phyloP scores from a whole-genome alignment of 768 basidiomycete genomes.

The Serendipita indica region DNA sequence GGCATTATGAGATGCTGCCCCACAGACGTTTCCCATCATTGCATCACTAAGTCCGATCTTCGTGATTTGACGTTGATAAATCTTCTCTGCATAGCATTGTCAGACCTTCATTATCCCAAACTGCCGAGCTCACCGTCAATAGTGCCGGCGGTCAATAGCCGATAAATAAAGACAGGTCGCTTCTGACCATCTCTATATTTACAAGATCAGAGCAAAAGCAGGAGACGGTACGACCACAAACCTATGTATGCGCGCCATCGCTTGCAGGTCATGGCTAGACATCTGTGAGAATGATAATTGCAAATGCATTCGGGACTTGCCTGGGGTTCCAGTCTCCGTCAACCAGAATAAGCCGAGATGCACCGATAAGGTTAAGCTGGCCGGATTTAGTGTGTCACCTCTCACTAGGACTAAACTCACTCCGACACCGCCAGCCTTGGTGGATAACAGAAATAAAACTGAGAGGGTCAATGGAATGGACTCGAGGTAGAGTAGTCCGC shows the following conservation, averaged over 20 bases:
- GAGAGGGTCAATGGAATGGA: slow-evolving; percentile 4
- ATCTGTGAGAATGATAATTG: background rate
- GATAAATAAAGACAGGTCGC: slow-evolving; percentile 76
- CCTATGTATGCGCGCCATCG: slow-evolving; percentile 96
- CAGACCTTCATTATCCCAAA: background rate
- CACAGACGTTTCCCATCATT: slow-evolving; percentile 50
- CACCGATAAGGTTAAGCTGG: slow-evolving; percentile 73
- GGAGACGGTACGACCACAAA: slow-evolving; percentile 22
- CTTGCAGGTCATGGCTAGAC: slow-evolving; percentile 73
- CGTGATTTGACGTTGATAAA: slow-evolving; percentile 86
- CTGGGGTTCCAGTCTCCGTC: slow-evolving; percentile 95
- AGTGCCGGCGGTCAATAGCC: slow-evolving; percentile 70
- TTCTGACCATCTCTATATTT: slow-evolving; percentile 77
- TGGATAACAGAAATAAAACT: slow-evolving; percentile 87
- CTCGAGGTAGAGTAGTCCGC: slow-evolving; percentile 18
- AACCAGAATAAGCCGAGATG: slow-evolving; percentile 69
- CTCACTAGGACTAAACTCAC: background rate
- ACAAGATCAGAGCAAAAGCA: slow-evolving; percentile 13
- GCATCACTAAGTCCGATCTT: slow-evolving; percentile 83
- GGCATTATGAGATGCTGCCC: background rate
- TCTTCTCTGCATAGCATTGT: slow-evolving; percentile 46
- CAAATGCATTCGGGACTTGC: slow-evolving; percentile 22
- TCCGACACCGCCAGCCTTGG: slow-evolving; percentile 91
- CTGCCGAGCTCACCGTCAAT: slow-evolving; percentile 52
- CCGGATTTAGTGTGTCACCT: background rate